A percentile compares a stretch with the other conserved stretches of the same genome.
These are phyloP conservation scores for Trichoderma oligosporum DNA, from an alignment of 2,329 filamentous ascomycete species.

Conservation along the genomic window DNA sequence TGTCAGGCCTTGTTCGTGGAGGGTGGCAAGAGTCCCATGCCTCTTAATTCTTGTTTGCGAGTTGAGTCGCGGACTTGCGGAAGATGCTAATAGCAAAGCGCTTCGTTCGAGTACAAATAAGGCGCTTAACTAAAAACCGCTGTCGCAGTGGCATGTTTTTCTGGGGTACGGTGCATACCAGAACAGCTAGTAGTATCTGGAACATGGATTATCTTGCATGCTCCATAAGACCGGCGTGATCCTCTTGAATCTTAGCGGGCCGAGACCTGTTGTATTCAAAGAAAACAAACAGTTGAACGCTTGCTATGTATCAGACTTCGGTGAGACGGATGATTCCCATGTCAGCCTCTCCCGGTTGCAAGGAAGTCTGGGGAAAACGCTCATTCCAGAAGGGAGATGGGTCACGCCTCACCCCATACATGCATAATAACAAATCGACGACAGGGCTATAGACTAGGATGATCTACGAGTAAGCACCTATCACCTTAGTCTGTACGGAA, in stretches of 20 bases:
- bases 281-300: neutral
- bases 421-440: neutral
- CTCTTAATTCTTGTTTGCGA: no score
- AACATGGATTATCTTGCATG: constrained; percentile 5
- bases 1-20: no score
- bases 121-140: neutral
- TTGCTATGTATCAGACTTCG: constrained; percentile 5
- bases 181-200: neutral
- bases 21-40: no score
- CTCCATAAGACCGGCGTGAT: constrained; percentile 8
- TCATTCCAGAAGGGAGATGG: neutral
- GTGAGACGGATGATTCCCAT: constrained; percentile 16
- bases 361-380: constrained; percentile 14
- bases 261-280: neutral
- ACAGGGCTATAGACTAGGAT: neutral
- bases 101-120: no score
- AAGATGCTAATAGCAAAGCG: no score
- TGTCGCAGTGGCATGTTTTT: constrained; percentile 9
- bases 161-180: neutral
- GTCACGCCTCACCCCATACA: neutral
- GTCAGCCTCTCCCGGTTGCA: constrained; percentile 10
- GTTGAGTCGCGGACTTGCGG: no score
- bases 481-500: neutral
- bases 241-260: neutral
- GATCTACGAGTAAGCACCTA: neutral